Conservation (phyloP, 1,139 yeast genomes). For the Geotrichum reessii region DNA sequence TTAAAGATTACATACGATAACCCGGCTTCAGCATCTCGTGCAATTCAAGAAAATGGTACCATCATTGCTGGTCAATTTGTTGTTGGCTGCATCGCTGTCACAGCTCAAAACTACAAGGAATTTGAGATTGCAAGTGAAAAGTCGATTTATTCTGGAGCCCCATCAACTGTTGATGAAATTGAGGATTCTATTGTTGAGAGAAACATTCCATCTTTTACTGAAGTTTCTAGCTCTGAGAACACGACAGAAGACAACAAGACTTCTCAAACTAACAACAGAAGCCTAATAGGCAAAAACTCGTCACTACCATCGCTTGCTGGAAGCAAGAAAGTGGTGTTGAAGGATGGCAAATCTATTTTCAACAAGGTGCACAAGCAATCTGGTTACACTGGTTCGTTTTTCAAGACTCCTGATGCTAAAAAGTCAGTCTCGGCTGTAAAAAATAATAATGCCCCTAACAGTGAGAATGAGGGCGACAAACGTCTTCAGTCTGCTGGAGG, state of each 20-base stretch:
- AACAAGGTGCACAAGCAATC: conserved; percentile 21
- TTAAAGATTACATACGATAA: conserved; percentile 77
- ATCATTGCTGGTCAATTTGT: conserved; percentile 59
- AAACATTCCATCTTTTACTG: conserved; percentile 5
- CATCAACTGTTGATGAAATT: conserved; percentile 5
- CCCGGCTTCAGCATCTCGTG: conserved; percentile 71
- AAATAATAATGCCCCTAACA: not conserved
- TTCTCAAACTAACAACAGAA: conserved; percentile 2
- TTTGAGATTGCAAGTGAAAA: conserved; percentile 25
- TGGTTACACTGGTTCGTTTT: conserved; percentile 15
- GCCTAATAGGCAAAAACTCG: conserved; percentile 24
- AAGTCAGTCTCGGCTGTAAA: not conserved
- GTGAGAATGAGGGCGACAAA: conserved; percentile 11
- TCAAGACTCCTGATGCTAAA: conserved; percentile 5
- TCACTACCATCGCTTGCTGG: conserved; percentile 20
- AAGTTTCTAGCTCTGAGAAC: not conserved
- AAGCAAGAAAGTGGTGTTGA: conserved; percentile 26
- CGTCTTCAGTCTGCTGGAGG: conserved; percentile 14
- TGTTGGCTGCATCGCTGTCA: conserved; percentile 71
- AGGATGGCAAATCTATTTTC: conserved; percentile 30
- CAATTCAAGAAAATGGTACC: conserved; percentile 74
- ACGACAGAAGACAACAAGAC: not conserved
- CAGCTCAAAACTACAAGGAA: conserved; percentile 31
- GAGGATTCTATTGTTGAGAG: conserved; percentile 1
- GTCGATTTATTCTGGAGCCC: conserved; percentile 14